Evolutionary conservation across 306 rosid genomes (phyloP).

Genomic region (Cucurbita ficifolia): DNA sequence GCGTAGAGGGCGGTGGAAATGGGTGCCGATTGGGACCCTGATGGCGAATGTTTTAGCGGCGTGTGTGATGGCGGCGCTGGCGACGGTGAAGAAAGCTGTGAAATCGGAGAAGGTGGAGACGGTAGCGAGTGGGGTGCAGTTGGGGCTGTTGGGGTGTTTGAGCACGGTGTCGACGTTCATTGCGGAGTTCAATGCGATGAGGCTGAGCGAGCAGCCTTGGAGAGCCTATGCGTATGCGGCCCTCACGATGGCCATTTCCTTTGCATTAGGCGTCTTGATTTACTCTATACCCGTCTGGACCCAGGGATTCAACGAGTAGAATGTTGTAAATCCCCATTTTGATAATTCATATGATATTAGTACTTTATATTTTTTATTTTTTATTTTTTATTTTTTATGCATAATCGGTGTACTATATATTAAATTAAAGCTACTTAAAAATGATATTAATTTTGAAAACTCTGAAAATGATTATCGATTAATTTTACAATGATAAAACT

Average conservation of each 20-base stretch:
- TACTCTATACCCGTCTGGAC: constrained; percentile 63
- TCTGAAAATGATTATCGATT: too few relatives aligned
- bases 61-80: constrained; percentile 63
- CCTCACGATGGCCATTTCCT: constrained; percentile 41
- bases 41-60: constrained; percentile 75
- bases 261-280: constrained; percentile 43
- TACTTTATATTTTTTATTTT: too few relatives aligned
- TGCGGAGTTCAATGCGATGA: constrained; percentile 74
- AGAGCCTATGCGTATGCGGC: constrained; percentile 56
- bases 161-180: constrained; percentile 82
- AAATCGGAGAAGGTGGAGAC: constrained; percentile 36
- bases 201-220: constrained; percentile 52
- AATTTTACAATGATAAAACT: too few relatives aligned
- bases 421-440: too few relatives aligned
- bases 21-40: constrained; percentile 72
- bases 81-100: constrained; percentile 42
- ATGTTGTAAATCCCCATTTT: background rate
- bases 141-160: constrained; percentile 68
- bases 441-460: too few relatives aligned
- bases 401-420: too few relatives aligned
- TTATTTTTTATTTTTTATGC: too few relatives aligned
- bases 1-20: constrained; percentile 23
- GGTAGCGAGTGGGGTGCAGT: constrained; percentile 37
- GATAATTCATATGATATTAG: too few relatives aligned
- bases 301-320: constrained; percentile 16